A percentile compares a stretch with the other conserved stretches of the same genome.
Conservation (phyloP, 2,329 filamentous ascomycete genomes). For the Zymoseptoria passerinii region DNA sequence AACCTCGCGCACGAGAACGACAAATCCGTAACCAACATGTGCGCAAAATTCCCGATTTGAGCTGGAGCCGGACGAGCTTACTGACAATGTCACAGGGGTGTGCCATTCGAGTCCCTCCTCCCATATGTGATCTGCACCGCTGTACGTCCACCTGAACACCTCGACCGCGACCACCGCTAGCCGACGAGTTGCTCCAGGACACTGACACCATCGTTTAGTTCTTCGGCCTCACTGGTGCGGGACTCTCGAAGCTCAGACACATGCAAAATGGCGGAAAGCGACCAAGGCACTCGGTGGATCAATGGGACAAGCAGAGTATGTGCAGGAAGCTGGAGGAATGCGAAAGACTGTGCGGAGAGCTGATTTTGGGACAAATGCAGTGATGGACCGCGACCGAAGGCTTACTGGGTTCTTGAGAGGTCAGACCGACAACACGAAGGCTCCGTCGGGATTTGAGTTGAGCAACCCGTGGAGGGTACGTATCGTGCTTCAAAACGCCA, state of each 20-base stretch:
- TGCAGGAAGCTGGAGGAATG: slow-evolving; percentile 4
- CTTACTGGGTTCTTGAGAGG: slow-evolving; percentile 54
- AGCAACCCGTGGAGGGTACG: slow-evolving; percentile 61
- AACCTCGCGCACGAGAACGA: neutral
- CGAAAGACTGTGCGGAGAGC: neutral
- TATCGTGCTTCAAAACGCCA: slow-evolving; percentile 2
- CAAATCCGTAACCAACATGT: neutral
- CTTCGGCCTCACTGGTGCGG: slow-evolving; percentile 52
- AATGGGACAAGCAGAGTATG: slow-evolving; percentile 54
- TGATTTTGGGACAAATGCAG: slow-evolving; percentile 32
- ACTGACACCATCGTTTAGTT: slow-evolving; percentile 38
- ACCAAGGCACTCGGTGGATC: slow-evolving; percentile 50
- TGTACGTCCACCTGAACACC: slow-evolving; percentile 37
- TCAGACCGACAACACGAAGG: slow-evolving; percentile 51
- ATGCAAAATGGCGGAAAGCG: slow-evolving; percentile 57
- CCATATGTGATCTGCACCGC: slow-evolving; percentile 56
- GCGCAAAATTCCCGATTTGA: neutral
- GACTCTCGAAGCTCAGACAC: slow-evolving; percentile 49
- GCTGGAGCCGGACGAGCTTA: neutral
- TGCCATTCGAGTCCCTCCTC: slow-evolving; percentile 58
- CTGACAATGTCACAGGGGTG: slow-evolving; percentile 43
- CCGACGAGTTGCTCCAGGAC: neutral
- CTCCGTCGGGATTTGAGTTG: slow-evolving; percentile 55
- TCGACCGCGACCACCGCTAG: slow-evolving; percentile 1
- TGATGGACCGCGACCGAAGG: slow-evolving; percentile 59